These are phyloP conservation scores for Micromonas pusilla DNA, from an alignment of 139 green algal genomes.

Conservation along the genomic window DNA sequence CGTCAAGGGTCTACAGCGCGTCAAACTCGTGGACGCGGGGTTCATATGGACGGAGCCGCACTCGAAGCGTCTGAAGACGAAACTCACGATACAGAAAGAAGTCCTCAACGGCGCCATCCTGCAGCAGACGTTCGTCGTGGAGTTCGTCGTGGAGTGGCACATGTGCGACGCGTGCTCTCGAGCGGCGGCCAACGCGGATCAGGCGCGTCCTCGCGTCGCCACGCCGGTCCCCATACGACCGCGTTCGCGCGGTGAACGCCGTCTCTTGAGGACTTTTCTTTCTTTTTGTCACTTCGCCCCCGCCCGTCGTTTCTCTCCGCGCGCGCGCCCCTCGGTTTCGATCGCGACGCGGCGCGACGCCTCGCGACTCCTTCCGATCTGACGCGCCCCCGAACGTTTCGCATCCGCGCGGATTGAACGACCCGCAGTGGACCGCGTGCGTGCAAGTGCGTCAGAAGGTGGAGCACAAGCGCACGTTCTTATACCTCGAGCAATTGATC, in stretches of 20 bases:
- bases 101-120: constrained; percentile 94
- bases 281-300: no score
- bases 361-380: no score
- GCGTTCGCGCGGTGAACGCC: no score
- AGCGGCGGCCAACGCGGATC: constrained; percentile 82
- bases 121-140: constrained; percentile 92
- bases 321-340: no score
- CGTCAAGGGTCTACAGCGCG: constrained; percentile 58
- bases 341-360: no score
- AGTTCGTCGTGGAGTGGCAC: constrained; percentile 54
- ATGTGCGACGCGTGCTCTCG: constrained; percentile 90
- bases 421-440: constrained; percentile 56
- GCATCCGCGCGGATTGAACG: no score
- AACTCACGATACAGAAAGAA: constrained; percentile 90
- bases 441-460: constrained; percentile 91
- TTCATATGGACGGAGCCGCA: constrained; percentile 99
- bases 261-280: no score
- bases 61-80: constrained; percentile 89
- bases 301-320: no score
- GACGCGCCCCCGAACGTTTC: no score
- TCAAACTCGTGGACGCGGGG: constrained; percentile 95
- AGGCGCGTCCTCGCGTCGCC: no score
- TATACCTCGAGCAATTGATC: constrained; percentile 98
- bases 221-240: no score
- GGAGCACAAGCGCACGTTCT: constrained; percentile 95